These are phyloP conservation scores for Kodamaea alishanica DNA, from an alignment of 1,139 yeast species.

Conservation along the genomic window DNA sequence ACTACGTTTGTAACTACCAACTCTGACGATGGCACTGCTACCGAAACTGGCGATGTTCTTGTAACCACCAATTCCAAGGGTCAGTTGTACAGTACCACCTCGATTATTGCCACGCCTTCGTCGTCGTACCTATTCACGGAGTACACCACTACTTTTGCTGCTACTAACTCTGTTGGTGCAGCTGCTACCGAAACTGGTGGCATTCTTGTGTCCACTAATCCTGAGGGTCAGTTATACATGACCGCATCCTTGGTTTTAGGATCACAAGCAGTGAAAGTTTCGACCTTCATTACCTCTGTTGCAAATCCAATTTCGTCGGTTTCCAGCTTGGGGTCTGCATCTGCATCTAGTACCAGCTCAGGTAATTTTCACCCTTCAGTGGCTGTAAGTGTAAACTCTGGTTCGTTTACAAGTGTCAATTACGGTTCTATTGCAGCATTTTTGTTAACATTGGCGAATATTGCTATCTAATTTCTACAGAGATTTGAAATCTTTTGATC, in stretches of 20 bases:
- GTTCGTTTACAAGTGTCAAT: too few species aligned
- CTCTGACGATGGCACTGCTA: conserved; percentile 11
- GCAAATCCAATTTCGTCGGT: too few species aligned
- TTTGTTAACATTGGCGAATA: too few species aligned
- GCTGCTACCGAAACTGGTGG: conserved; percentile 14
- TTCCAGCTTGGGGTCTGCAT: conserved; percentile 5
- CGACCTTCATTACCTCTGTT: too few species aligned
- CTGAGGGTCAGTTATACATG: conserved; percentile 11
- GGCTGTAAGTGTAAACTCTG: too few species aligned
- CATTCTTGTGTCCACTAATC: conserved; percentile 12
- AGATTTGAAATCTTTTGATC: too few species aligned
- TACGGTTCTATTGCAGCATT: too few species aligned
- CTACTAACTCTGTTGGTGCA: conserved; percentile 15
- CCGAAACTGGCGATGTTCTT: conserved; percentile 13
- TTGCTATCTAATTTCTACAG: too few species aligned
- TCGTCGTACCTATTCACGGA: conserved; percentile 11
- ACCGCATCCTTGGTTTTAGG: conserved; percentile 7
- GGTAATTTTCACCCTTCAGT: too few species aligned
- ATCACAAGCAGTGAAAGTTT: too few species aligned
- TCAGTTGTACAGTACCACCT: conserved; percentile 12
- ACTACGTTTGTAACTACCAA: conserved; percentile 5
- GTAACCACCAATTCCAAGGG: conserved; percentile 13
- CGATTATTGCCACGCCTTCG: conserved; percentile 4
- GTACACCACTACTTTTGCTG: conserved; percentile 16
- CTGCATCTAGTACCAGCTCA: conserved; percentile 3